Conservation (phyloP, 2,329 filamentous ascomycete genomes). For the Aspergillus pseudoglaucus region DNA sequence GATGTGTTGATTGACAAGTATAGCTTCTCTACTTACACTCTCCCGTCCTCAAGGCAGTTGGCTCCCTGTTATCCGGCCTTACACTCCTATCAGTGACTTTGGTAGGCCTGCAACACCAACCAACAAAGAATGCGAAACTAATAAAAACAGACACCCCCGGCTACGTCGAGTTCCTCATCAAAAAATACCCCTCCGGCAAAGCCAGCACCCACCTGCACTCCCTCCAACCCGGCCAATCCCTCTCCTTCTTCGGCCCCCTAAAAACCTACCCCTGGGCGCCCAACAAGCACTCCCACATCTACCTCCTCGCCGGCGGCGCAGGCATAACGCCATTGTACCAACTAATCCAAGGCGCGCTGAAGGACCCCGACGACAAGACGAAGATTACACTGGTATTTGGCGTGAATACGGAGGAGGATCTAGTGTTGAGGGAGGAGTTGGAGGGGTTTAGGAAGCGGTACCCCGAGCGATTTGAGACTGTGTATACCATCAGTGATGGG, state of each 20-base stretch:
- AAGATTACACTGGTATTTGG: constrained; percentile 60
- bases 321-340: constrained; percentile 68
- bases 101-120: constrained; percentile 29
- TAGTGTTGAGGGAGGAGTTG: constrained; percentile 53
- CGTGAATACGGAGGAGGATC: constrained; percentile 58
- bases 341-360: constrained; percentile 56
- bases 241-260: constrained; percentile 53
- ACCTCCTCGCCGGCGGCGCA: constrained; percentile 63
- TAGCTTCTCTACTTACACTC: constrained; percentile 54
- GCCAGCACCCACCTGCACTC: constrained; percentile 61
- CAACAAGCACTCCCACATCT: constrained; percentile 46
- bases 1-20: not conserved
- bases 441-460: constrained; percentile 44
- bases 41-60: constrained; percentile 53
- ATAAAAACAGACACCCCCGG: constrained; percentile 47
- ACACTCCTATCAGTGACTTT: constrained; percentile 56
- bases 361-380: constrained; percentile 56
- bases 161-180: constrained; percentile 58
- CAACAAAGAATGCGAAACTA: constrained; percentile 1
- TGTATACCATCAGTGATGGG: constrained; percentile 51
- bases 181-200: constrained; percentile 61
- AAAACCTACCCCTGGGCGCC: constrained; percentile 51
- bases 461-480: constrained; percentile 51
- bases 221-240: constrained; percentile 54
- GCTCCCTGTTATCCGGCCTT: constrained; percentile 58